Base-by-base conservation (phyloP, 306 rosid species). In the Urtica urens region DNA sequence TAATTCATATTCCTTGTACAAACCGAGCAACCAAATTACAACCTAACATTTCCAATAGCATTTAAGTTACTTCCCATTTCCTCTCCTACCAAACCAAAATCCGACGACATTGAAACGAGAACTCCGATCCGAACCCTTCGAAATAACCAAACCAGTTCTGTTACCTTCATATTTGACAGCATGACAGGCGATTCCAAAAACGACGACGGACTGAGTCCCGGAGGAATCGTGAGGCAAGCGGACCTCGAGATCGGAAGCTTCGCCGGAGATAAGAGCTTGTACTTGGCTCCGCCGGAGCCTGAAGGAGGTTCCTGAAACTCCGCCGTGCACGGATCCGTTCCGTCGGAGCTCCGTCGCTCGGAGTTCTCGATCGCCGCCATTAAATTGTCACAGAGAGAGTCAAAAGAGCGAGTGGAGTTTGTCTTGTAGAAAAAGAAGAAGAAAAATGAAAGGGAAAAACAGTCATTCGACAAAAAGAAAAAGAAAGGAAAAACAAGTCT, bases 231-330 rank as follows among this genome's bases (percentile, higher is more conserved):
- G 30, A 79, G 72, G 65, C 82, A 74, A 44, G 87, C 68, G 26
- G 94, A 75, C 78, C 97, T 59, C 37, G 95, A 81, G 95, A 90
- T 90, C 82, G 97, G 97, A 43, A 90, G 97, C 72, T 84, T 84
- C 27, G 95, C 87, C 67, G 97, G 97, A 17, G 97, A 73, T 77
- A 84, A 56, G 12, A 77, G 79, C 76, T 77, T 90, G 76, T 90
- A 90, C 80, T 72, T 81, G 3, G 95, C 99, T 21, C 72, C 73
- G 5, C 76, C 47, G 2, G 53, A 29, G 23, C 67, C 47, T 43
- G 64, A 37, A 60, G 38, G 6, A 38, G 47, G 51, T 27, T 34
- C 25, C 14, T 27, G 61, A 27, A 57, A 20, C 11, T 24, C 51
- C 30, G 21, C 39, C 18, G 40, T 69, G 38, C 66, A 65, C 59